Evolutionary conservation across 129 eudicot species (phyloP).

Genomic region (Escallonia rubra): DNA sequence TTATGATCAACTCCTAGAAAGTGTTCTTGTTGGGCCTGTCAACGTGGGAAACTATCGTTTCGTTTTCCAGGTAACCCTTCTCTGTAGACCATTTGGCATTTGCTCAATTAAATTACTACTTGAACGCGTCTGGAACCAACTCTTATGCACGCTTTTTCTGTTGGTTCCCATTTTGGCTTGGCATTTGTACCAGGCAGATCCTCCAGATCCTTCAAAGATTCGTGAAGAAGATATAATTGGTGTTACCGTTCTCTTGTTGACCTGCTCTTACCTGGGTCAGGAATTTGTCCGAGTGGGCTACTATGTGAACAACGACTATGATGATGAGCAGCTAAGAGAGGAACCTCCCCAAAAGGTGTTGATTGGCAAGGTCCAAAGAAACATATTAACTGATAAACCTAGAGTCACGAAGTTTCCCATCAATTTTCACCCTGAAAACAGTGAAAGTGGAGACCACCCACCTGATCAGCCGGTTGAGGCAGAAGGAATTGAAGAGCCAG

Average conservation of each 20-base stretch:
- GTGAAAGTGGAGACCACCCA: slow-evolving; percentile 57
- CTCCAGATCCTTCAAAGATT: slow-evolving; percentile 88
- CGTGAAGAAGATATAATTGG: slow-evolving; percentile 93
- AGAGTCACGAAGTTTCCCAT: slow-evolving; percentile 90
- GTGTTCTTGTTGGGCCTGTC: slow-evolving; percentile 97
- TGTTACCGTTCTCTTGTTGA: slow-evolving; percentile 75
- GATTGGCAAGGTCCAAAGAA: slow-evolving; percentile 76
- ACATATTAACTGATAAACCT: slow-evolving; percentile 74
- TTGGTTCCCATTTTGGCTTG: background rate
- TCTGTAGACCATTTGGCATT: background rate
- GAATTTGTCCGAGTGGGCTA: slow-evolving; percentile 90
- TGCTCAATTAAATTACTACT: background rate
- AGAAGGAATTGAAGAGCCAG: slow-evolving; percentile 38
- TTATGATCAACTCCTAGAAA: slow-evolving; percentile 84
- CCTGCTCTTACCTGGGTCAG: slow-evolving; percentile 89
- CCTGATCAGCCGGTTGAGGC: slow-evolving; percentile 27
- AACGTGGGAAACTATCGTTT: slow-evolving; percentile 91
- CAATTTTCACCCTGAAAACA: slow-evolving; percentile 81
- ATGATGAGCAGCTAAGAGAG: slow-evolving; percentile 70
- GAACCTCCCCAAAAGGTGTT: slow-evolving; percentile 83
- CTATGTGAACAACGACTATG: slow-evolving; percentile 88
- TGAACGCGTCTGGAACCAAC: background rate
- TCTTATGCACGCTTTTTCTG: background rate
- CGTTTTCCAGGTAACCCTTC: slow-evolving; percentile 67
- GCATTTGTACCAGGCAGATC: slow-evolving; percentile 62